Evolutionary conservation across 192 early-diverging fungal genomes (phyloP).

Genomic region (Coemansia sp.): DNA sequence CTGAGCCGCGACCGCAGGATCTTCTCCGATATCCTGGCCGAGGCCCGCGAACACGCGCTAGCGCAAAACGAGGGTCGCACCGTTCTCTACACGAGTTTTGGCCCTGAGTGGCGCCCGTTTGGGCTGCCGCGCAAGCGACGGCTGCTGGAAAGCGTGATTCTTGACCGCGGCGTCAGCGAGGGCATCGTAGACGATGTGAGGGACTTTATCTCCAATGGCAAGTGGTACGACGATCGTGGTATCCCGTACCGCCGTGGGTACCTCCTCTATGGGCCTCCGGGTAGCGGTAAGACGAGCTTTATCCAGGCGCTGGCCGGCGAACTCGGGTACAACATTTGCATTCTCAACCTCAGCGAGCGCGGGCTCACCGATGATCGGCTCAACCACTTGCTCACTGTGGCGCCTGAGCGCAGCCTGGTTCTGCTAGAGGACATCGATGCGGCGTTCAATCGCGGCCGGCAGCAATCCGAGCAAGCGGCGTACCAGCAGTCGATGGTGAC

Average conservation of each 20-base stretch:
- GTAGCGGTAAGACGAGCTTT: constrained; percentile 90
- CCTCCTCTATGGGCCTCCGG: constrained; percentile 83
- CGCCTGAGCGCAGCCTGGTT: constrained; percentile 77
- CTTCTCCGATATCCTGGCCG: constrained; percentile 72
- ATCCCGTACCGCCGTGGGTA: constrained; percentile 92
- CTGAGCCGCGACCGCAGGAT: constrained; percentile 75
- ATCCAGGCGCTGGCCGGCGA: constrained; percentile 88
- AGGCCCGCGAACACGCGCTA: constrained; percentile 79
- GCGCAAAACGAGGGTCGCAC: constrained; percentile 92
- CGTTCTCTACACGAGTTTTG: constrained; percentile 92
- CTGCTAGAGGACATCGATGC: constrained; percentile 84
- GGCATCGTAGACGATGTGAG: constrained; percentile 67
- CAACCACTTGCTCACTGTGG: constrained; percentile 75
- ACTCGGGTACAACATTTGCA: constrained; percentile 85
- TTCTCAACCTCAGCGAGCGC: constrained; percentile 78
- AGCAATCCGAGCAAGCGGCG: constrained; percentile 59
- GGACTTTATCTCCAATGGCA: constrained; percentile 74
- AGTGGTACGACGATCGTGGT: constrained; percentile 81
- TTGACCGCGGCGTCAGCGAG: constrained; percentile 67
- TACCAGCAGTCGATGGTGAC: constrained; percentile 82
- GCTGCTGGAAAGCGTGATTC: constrained; percentile 67
- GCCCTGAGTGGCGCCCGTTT: constrained; percentile 96
- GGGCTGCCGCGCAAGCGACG: constrained; percentile 84
- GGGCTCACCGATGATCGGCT: constrained; percentile 82
- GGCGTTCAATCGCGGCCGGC: constrained; percentile 68